These are phyloP conservation scores for Hanseniaspora occidentalis DNA, from an alignment of 805 yeast genomes.

Conservation along the genomic window DNA sequence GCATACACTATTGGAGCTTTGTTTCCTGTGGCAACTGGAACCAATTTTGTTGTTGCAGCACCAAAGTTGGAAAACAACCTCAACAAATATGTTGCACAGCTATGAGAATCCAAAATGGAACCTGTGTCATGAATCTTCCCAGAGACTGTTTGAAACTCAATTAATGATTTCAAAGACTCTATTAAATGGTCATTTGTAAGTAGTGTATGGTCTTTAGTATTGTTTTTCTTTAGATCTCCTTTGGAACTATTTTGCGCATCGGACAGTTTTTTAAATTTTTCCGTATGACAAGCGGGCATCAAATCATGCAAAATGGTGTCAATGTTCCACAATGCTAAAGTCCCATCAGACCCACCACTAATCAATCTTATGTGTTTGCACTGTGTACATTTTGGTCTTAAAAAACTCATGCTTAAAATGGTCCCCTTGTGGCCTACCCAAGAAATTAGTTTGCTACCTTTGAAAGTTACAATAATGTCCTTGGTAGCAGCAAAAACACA, in stretches of 20 bases:
- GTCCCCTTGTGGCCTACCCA: slow-evolving; percentile 45
- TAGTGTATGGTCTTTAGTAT: not conserved
- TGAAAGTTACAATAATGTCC: slow-evolving; percentile 35
- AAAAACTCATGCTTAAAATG: slow-evolving; percentile 44
- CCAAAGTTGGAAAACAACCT: slow-evolving; percentile 56
- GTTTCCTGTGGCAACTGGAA: slow-evolving; percentile 57
- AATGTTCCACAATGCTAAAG: slow-evolving; percentile 64
- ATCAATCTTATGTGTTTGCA: slow-evolving; percentile 33
- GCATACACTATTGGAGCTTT: slow-evolving; percentile 76
- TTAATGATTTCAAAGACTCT: slow-evolving; percentile 44
- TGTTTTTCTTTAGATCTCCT: slow-evolving; percentile 6
- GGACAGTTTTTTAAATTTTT: not conserved
- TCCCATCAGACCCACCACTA: slow-evolving; percentile 60
- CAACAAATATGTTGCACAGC: slow-evolving; percentile 69
- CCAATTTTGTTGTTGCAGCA: slow-evolving; percentile 47
- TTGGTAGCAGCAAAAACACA: slow-evolving; percentile 24
- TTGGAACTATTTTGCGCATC: not conserved
- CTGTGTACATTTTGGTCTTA: slow-evolving; percentile 21
- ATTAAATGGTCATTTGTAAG: slow-evolving; percentile 53
- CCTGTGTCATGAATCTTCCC: slow-evolving; percentile 42
- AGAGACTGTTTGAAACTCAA: slow-evolving; percentile 68
- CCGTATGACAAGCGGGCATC: not conserved
- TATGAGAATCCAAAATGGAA: slow-evolving; percentile 66
- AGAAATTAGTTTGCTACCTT: slow-evolving; percentile 29
- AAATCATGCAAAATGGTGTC: slow-evolving; percentile 9